A percentile compares a stretch with the other conserved stretches of the same genome.
Evolutionary conservation across 1,284 basidiomycete species (phyloP).

Genomic region (Leccinum fallax): DNA sequence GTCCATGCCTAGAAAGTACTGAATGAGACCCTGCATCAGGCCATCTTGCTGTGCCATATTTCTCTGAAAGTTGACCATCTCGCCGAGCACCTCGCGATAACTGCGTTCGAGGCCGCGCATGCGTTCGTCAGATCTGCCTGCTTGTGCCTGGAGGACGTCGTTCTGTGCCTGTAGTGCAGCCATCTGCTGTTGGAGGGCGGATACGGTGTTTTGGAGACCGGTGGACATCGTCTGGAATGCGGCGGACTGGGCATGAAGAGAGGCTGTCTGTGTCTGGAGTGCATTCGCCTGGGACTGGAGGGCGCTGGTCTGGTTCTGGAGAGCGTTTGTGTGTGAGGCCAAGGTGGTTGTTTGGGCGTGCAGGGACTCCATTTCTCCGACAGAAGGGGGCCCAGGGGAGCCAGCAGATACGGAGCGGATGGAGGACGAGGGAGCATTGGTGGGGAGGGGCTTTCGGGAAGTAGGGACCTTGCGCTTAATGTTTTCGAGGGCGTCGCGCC

Average conservation of each 20-base stretch:
- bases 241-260: conserved; percentile 31
- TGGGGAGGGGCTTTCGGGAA: conserved; percentile 53
- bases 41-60: conserved; percentile 87
- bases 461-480: conserved; percentile 92
- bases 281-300: conserved; percentile 32
- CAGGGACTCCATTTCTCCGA: conserved; percentile 31
- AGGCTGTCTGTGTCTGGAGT: conserved; percentile 34
- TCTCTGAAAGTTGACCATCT: conserved; percentile 83
- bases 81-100: conserved; percentile 77
- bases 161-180: conserved; percentile 32
- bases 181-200: conserved; percentile 30
- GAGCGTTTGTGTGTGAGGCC: conserved; percentile 26
- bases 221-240: conserved; percentile 31
- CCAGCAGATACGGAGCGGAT: conserved; percentile 33
- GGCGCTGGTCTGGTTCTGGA: conserved; percentile 28
- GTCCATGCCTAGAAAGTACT: conserved; percentile 78
- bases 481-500: conserved; percentile 85
- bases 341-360: conserved; percentile 29
- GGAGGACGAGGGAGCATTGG: conserved; percentile 37
- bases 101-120: conserved; percentile 68
- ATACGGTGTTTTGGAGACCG: conserved; percentile 29
- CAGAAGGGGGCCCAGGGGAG: conserved; percentile 27
- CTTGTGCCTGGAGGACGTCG: conserved; percentile 48
- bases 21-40: conserved; percentile 81
- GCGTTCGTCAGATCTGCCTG: conserved; percentile 59